Conservation (phyloP, 768 basidiomycete genomes). For the Coprinopsis strossmayeri region DNA sequence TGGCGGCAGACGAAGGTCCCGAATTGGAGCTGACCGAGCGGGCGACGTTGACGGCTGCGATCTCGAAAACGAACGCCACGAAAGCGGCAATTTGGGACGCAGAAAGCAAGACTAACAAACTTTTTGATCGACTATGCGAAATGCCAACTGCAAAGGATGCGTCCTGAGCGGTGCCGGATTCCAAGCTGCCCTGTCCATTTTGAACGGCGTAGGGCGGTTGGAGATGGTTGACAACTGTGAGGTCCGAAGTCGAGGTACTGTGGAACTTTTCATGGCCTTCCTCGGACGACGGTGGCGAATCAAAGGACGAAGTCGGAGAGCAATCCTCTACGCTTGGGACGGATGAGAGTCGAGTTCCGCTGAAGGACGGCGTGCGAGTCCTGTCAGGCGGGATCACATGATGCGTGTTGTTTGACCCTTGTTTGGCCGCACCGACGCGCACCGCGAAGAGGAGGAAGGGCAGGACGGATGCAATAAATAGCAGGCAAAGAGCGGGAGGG, state of each 20-base stretch:
- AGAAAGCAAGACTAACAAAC: slow-evolving; percentile 14
- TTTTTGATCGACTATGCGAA: slow-evolving; percentile 13
- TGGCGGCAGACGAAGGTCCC: slow-evolving; percentile 2
- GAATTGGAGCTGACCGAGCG: slow-evolving; percentile 5
- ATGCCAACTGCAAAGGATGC: background rate
- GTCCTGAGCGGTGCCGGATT: slow-evolving; percentile 3
- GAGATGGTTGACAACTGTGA: slow-evolving; percentile 8
- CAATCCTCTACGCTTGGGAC: background rate
- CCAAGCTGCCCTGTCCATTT: background rate
- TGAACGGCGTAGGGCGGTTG: background rate
- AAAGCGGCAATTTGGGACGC: slow-evolving; percentile 14
- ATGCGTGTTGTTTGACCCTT: slow-evolving; percentile 4
- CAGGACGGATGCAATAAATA: slow-evolving; percentile 4
- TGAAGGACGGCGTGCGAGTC: slow-evolving; percentile 11
- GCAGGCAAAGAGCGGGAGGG: slow-evolving; percentile 7
- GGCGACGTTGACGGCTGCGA: slow-evolving; percentile 9
- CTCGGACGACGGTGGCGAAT: background rate
- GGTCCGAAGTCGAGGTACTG: slow-evolving; percentile 5
- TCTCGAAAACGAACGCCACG: slow-evolving; percentile 14
- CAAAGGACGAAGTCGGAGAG: background rate
- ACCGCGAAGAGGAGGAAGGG: slow-evolving; percentile 6
- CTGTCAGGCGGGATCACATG: slow-evolving; percentile 3
- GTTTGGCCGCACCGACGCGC: slow-evolving; percentile 9
- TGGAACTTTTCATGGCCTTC: slow-evolving; percentile 2
- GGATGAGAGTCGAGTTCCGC: slow-evolving; percentile 5